Evolutionary conservation across 2,329 filamentous ascomycete species (phyloP).

Genomic region (Beauveria sp.): DNA sequence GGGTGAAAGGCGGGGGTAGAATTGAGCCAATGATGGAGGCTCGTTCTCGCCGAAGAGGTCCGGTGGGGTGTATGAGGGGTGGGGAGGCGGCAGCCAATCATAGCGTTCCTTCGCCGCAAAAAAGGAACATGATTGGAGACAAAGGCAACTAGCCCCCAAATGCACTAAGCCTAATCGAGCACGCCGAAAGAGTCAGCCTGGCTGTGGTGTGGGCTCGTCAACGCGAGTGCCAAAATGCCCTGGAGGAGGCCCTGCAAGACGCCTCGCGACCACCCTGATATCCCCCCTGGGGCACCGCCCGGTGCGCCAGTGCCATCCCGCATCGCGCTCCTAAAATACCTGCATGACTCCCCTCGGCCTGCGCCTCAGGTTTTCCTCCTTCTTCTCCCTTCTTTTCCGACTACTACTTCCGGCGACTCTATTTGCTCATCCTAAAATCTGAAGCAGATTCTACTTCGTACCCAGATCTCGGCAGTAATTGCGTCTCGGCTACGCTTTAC

Average conservation of each 20-base stretch:
- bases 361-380: constrained; percentile 22
- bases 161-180: constrained; percentile 31
- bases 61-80: neutral
- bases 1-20: neutral
- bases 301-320: constrained; percentile 15
- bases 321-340: constrained; percentile 18
- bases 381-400: constrained; percentile 12
- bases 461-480: constrained; percentile 5
- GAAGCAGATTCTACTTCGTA: neutral
- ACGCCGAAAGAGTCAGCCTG: constrained; percentile 36
- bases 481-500: constrained; percentile 6
- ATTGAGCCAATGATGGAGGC: neutral
- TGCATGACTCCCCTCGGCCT: constrained; percentile 18
- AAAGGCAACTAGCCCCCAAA: neutral
- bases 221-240: no score
- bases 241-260: neutral
- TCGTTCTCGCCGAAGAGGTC: constrained; percentile 14
- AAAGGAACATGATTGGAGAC: constrained; percentile 22
- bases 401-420: neutral
- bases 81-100: constrained; percentile 5
- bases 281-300: constrained; percentile 1
- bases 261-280: neutral
- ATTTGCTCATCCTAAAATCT: neutral
- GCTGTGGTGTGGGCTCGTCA: neutral
- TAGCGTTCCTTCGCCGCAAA: neutral